Conservation (phyloP, 73 alveolate species). For the Tetrahymena elliotti region DNA sequence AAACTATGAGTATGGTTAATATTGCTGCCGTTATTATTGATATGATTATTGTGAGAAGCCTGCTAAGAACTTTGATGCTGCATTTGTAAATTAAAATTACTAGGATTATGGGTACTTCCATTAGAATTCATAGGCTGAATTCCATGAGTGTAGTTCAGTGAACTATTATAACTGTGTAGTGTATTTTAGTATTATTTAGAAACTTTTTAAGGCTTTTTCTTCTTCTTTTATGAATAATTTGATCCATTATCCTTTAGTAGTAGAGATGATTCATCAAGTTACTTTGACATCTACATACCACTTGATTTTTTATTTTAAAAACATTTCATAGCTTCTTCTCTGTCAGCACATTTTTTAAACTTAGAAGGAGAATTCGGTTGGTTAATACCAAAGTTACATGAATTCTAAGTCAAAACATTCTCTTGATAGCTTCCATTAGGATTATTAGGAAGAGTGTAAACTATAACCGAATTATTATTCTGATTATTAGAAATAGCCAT, state of each 20-base stretch:
- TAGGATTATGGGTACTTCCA: not conserved
- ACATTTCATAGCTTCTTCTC: not conserved
- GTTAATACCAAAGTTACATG: not conserved
- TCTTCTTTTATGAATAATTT: not conserved
- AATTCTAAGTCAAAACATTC: not conserved
- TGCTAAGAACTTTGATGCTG: not conserved
- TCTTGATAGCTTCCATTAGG: not conserved
- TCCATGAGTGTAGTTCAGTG: not conserved
- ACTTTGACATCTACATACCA: not conserved
- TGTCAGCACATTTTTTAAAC: not conserved
- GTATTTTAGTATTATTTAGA: not conserved
- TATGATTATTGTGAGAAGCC: not conserved
- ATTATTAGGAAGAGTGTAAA: not conserved
- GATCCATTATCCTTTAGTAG: not conserved
- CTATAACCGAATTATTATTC: not conserved
- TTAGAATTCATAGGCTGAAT: not conserved
- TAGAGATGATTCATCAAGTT: not conserved
- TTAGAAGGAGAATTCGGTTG: not conserved
- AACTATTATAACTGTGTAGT: not conserved
- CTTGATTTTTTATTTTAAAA: not conserved
- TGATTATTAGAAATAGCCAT: not conserved
- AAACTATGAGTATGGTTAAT: not conserved
- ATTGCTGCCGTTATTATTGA: not conserved
- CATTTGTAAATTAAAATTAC: not conserved
- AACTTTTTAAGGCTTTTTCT: not conserved